phyloP scores from a whole-genome alignment of 179 eudicot genomes.

The Nepenthes alata region DNA sequence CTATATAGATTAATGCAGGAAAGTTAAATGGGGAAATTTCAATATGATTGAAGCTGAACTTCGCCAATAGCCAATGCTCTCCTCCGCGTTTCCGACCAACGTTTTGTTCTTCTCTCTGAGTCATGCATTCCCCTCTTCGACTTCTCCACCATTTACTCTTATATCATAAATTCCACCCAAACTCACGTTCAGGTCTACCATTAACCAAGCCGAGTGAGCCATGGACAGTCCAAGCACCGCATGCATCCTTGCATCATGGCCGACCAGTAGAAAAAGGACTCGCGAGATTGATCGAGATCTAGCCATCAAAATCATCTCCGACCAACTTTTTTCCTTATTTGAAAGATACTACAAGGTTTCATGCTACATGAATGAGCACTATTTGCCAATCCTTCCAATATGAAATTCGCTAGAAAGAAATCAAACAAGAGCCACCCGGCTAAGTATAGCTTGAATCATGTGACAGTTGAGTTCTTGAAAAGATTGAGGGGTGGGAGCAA shows the following conservation, averaged over 20 bases:
- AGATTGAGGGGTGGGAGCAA: slow-evolving; percentile 21
- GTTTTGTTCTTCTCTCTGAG: slow-evolving; percentile 64
- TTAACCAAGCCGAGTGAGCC: slow-evolving; percentile 21
- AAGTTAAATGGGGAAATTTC: slow-evolving; percentile 47
- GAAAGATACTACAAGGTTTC: slow-evolving; percentile 25
- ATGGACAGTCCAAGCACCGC: slow-evolving; percentile 46
- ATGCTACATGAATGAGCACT: slow-evolving; percentile 72
- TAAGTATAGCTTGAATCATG: slow-evolving; percentile 19
- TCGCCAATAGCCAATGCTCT: slow-evolving; percentile 56
- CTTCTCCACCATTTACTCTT: slow-evolving; percentile 45
- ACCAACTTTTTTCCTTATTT: slow-evolving; percentile 30
- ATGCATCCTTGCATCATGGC: slow-evolving; percentile 35
- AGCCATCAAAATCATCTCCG: slow-evolving; percentile 39
- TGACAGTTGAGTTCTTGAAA: slow-evolving; percentile 33
- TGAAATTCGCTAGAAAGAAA: slow-evolving; percentile 27
- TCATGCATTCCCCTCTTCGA: slow-evolving; percentile 69
- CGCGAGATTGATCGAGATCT: slow-evolving; percentile 40
- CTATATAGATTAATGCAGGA: slow-evolving; percentile 13
- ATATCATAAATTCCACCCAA: slow-evolving; percentile 41
- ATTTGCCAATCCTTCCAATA: slow-evolving; percentile 51
- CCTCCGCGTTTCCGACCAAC: slow-evolving; percentile 49
- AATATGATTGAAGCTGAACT: slow-evolving; percentile 74
- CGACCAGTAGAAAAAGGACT: slow-evolving; percentile 65
- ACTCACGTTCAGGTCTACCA: slow-evolving; percentile 44
- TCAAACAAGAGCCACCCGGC: slow-evolving; percentile 54